Percentiles rank a stretch among this genome's conserved stretches.
Conservation (phyloP, 1,284 basidiomycete species). For the Pseudozyma pruni region DNA sequence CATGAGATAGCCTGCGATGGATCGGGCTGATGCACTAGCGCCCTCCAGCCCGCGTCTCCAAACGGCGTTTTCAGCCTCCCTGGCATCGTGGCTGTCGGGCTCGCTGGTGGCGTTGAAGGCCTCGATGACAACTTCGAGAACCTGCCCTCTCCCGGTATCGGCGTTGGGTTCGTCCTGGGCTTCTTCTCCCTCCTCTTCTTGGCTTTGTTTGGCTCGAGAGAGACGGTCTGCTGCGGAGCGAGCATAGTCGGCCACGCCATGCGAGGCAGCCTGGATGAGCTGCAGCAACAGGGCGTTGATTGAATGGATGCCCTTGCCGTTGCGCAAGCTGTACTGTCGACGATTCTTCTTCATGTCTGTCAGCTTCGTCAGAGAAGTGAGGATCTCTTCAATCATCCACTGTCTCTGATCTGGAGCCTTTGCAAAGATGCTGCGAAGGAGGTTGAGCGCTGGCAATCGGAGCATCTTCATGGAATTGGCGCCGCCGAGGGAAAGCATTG, state of each 20-base stretch:
- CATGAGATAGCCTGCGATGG: slow-evolving; percentile 84
- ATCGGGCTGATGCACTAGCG: slow-evolving; percentile 70
- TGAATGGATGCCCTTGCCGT: slow-evolving; percentile 81
- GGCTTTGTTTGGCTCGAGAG: slow-evolving; percentile 12
- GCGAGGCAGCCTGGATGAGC: slow-evolving; percentile 84
- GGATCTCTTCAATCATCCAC: slow-evolving; percentile 96
- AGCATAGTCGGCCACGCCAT: slow-evolving; percentile 33
- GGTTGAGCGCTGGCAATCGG: slow-evolving; percentile 80
- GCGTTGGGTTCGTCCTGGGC: slow-evolving; percentile 7
- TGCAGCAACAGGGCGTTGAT: slow-evolving; percentile 91
- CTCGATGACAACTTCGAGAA: slow-evolving; percentile 36
- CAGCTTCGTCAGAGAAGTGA: slow-evolving; percentile 86
- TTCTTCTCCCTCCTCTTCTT: slow-evolving; percentile 6
- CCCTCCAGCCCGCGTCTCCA: slow-evolving; percentile 52
- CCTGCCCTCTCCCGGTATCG: slow-evolving; percentile 11
- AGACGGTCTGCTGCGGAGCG: slow-evolving; percentile 38
- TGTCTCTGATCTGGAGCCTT: slow-evolving; percentile 86
- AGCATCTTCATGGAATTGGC: slow-evolving; percentile 77
- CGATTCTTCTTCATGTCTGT: slow-evolving; percentile 87
- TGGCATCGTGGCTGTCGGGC: slow-evolving; percentile 14
- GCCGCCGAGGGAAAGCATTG: slow-evolving; percentile 48
- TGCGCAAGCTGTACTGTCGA: slow-evolving; percentile 74
- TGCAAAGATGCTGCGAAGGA: slow-evolving; percentile 85
- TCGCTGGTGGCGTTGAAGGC: slow-evolving; percentile 31
- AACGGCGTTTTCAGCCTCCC: slow-evolving; percentile 34